Conservation (phyloP, 2,329 filamentous ascomycete species). For the Ploettnerulaceae sp. region DNA sequence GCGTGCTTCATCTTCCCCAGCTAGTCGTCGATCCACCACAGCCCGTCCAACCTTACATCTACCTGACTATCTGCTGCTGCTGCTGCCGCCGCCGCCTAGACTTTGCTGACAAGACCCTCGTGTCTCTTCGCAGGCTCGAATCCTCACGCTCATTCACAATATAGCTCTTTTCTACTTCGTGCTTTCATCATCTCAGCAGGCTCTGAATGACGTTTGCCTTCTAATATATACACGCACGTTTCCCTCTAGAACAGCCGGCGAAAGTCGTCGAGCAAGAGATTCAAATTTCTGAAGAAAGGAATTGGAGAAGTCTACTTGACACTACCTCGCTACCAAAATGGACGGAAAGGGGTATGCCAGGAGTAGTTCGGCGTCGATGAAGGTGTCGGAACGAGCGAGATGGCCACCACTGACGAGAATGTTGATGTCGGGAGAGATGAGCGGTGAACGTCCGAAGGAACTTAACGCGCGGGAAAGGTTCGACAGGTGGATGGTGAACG, state of each 20-base stretch:
- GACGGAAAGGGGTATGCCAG: slow-evolving; percentile 25
- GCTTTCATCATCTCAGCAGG: slow-evolving; percentile 34
- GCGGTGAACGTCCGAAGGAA: slow-evolving; percentile 64
- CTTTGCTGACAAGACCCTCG: slow-evolving; percentile 17
- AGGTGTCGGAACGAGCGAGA: slow-evolving; percentile 66
- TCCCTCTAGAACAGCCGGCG: slow-evolving; percentile 13
- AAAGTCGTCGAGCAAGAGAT: slow-evolving; percentile 9
- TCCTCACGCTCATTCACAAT: slow-evolving; percentile 25
- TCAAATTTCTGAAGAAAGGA: slow-evolving; percentile 15
- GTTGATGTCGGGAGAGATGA: slow-evolving; percentile 79
- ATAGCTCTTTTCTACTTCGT: slow-evolving; percentile 23
- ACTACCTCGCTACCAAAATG: slow-evolving; percentile 25
- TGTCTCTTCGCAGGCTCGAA: slow-evolving; percentile 26
- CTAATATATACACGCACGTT: slow-evolving; percentile 21
- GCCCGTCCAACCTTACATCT: slow-evolving; percentile 5
- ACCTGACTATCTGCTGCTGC: slow-evolving; percentile 5
- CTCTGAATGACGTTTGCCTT: slow-evolving; percentile 32
- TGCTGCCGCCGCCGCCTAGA: slow-evolving; percentile 15
- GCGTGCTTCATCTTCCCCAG: slow-evolving; percentile 17
- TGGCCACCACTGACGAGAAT: slow-evolving; percentile 79
- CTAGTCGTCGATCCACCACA: slow-evolving; percentile 17
- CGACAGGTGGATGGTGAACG: slow-evolving; percentile 85
- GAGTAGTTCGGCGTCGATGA: slow-evolving; percentile 35
- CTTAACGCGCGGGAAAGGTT: slow-evolving; percentile 67
- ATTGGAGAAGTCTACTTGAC: slow-evolving; percentile 24